Evolutionary conservation across 176 grass and related monocot genomes (phyloP), one percentile per base, ranked within the genome.

Genomic region (Typha latifolia): DNA sequence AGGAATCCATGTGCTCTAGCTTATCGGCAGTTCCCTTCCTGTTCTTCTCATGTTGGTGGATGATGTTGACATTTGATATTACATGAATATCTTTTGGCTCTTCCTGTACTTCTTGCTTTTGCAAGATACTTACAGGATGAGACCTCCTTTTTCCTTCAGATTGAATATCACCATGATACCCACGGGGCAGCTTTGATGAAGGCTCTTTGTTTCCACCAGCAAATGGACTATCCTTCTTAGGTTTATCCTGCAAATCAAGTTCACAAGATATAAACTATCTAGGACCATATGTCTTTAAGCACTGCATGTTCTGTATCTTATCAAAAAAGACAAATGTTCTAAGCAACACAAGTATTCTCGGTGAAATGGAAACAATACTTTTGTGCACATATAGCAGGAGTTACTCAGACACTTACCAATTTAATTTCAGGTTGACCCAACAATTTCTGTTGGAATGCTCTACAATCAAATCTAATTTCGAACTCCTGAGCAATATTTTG

Each of bases 71-170:
- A 65, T 78, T 78, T 84, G 86, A 73, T 80, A 85, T 62, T 9
- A 87, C 81, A 82, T 87, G 81, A 63, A 85, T 90, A 80, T 87
- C 83, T 81, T 99, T 87, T 10, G 81, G 81, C 49, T 93, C 87
- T 18, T 62, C 19, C 43, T 70, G 71, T 29, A 81, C 63, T 80
- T 80, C 69, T 34, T 85, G 68, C 75, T 82, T 82, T 32, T 43
- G 51, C 15, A 62, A 64, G 69, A 72, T 32, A 48, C 67, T 56
- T 53, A 56, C 20, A 26, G 73, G 49, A 67, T 7, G 34, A 51
- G 67, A 43, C 18, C 50, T 52, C 27, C 26, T 21, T 53, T 34
- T 72, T 59, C 49, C 70, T 68, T 51, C 67, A 29, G 62, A 71
- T 51, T 68, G 50, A 66, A 51, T 62, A 64, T 77, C 72, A 53